Conservation (phyloP, 2,329 filamentous ascomycete genomes). For the Microdochium paspali region DNA sequence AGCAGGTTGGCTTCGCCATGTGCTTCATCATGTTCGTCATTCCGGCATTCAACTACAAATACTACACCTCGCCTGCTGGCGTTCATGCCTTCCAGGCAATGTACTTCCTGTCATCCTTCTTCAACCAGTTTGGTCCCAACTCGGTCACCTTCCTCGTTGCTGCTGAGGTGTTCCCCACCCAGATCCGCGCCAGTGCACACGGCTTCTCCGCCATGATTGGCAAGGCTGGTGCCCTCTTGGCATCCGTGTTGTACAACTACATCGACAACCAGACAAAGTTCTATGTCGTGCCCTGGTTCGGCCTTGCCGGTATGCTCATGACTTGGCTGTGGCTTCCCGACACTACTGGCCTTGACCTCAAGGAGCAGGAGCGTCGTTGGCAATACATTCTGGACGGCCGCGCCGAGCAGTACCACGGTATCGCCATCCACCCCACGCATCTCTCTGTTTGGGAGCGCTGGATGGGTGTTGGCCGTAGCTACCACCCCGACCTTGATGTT, state of each 20-base stretch:
- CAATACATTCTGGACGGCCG: constrained; percentile 71
- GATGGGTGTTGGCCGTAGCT: constrained; percentile 68
- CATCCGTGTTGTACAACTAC: constrained; percentile 90
- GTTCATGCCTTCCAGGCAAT: constrained; percentile 92
- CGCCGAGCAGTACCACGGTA: constrained; percentile 79
- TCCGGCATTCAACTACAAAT: constrained; percentile 78
- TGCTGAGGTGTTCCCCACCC: constrained; percentile 92
- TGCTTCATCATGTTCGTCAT: constrained; percentile 91
- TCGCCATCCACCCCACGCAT: constrained; percentile 84
- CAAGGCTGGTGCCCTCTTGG: constrained; percentile 80
- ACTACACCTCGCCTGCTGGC: constrained; percentile 63
- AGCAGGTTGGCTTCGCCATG: constrained; percentile 86
- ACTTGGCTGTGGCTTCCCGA: constrained; percentile 88
- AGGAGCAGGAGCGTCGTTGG: constrained; percentile 96
- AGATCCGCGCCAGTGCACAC: constrained; percentile 86
- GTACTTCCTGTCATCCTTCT: constrained; percentile 97
- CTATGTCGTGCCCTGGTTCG: constrained; percentile 87
- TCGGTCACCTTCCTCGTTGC: constrained; percentile 92
- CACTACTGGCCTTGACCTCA: constrained; percentile 90
- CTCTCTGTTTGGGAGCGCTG: constrained; percentile 82
- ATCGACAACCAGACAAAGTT: constrained; percentile 79
- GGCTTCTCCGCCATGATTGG: constrained; percentile 88
- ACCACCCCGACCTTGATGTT: constrained; percentile 76
- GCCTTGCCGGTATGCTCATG: constrained; percentile 74
- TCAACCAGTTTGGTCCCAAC: constrained; percentile 98